Evolutionary conservation across 192 early-diverging fungal species (phyloP).

Genomic region (Coemansia sp.): DNA sequence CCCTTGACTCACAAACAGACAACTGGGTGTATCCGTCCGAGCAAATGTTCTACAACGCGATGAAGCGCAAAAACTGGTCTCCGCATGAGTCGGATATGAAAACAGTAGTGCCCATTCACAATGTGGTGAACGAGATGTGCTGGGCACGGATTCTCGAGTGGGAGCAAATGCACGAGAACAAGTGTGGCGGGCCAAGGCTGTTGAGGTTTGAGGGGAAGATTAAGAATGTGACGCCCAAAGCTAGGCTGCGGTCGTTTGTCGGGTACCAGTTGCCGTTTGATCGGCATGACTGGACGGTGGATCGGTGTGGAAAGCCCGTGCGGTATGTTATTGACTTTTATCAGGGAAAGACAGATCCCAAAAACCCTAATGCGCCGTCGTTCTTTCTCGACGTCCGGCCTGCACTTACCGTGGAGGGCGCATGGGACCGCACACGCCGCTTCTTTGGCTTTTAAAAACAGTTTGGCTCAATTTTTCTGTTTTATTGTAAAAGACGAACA

Average conservation of each 20-base stretch:
- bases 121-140: conserved; percentile 88
- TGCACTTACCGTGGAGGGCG: conserved; percentile 55
- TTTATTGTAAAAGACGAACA: too few species aligned
- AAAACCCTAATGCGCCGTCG: conserved; percentile 49
- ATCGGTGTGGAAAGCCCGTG: conserved; percentile 84
- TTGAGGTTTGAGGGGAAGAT: conserved; percentile 50
- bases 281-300: conserved; percentile 91
- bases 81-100: conserved; percentile 80
- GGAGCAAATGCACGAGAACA: conserved; percentile 57
- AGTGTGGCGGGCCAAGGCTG: conserved; percentile 41
- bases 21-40: conserved; percentile 90
- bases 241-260: conserved; percentile 34
- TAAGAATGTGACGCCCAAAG: conserved; percentile 36
- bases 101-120: conserved; percentile 91
- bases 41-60: conserved; percentile 96
- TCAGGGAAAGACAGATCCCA: conserved; percentile 59
- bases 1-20: conserved; percentile 19
- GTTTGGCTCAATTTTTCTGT: too few species aligned
- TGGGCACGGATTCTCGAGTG: conserved; percentile 87
- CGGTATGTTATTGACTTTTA: conserved; percentile 94
- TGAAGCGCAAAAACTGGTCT: conserved; percentile 89
- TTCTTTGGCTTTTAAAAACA: conserved; percentile 1
- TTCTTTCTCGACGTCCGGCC: conserved; percentile 93
- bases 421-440: background rate
- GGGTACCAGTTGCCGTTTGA: conserved; percentile 84